phyloP scores from a whole-genome alignment of 2,329 filamentous ascomycete genomes.

The Tetracladium maxilliforme region DNA sequence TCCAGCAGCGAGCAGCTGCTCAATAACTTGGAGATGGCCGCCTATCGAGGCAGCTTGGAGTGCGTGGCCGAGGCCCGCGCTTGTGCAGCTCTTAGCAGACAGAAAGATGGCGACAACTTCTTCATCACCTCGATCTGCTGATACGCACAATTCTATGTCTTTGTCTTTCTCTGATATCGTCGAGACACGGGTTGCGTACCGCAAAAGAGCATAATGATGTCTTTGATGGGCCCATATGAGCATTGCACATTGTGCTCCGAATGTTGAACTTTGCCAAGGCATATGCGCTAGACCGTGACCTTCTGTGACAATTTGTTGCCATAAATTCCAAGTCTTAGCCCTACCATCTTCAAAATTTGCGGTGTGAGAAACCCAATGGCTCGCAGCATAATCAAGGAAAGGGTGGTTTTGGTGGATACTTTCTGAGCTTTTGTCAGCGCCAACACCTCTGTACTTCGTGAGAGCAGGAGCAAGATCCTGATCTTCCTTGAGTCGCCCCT shows the following conservation, averaged over 20 bases:
- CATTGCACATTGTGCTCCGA: neutral
- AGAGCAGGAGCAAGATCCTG: neutral
- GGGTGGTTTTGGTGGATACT: slow-evolving; percentile 1
- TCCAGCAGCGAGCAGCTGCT: slow-evolving; percentile 13
- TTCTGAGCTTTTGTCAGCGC: neutral
- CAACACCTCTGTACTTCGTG: neutral
- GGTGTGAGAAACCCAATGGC: slow-evolving; percentile 5
- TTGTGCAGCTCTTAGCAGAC: no score
- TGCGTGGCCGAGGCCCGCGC: slow-evolving; percentile 8
- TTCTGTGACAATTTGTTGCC: slow-evolving; percentile 5
- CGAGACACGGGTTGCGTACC: neutral
- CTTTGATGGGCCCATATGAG: neutral
- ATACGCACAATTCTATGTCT: neutral
- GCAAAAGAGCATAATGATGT: neutral
- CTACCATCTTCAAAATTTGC: neutral
- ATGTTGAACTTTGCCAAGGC: slow-evolving; percentile 2
- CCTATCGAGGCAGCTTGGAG: slow-evolving; percentile 19
- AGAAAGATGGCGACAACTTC: neutral
- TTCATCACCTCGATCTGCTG: neutral
- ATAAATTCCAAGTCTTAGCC: slow-evolving; percentile 4
- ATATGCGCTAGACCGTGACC: slow-evolving; percentile 3
- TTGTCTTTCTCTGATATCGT: neutral
- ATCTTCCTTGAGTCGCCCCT: no score
- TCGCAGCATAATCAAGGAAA: slow-evolving; percentile 6
- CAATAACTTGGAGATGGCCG: slow-evolving; percentile 11